Percentiles rank a stretch among this genome's conserved stretches.
phyloP scores from a whole-genome alignment of 176 grass and related monocot genomes.

The Cenchrus purpureus region DNA sequence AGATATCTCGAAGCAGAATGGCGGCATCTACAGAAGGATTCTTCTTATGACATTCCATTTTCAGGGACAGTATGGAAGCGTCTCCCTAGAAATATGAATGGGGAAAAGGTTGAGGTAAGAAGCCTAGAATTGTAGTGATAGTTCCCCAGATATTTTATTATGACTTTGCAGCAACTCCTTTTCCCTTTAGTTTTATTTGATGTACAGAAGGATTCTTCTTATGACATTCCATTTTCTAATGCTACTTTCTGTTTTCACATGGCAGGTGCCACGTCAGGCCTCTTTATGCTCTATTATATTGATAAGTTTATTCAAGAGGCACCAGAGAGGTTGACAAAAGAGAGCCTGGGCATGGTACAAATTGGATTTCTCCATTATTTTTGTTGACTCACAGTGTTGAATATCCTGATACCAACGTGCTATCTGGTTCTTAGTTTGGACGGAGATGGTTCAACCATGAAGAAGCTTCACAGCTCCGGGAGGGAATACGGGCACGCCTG shows the following conservation, averaged over 20 bases:
- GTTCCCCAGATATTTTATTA: conserved; percentile 14
- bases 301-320: conserved; percentile 65
- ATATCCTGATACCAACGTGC: conserved; percentile 3
- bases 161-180: conserved; percentile 26
- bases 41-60: conserved; percentile 55
- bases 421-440: conserved; percentile 56
- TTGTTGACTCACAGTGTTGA: background rate
- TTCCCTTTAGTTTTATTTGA: conserved; percentile 5
- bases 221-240: conserved; percentile 33
- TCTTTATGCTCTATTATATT: conserved; percentile 68
- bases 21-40: conserved; percentile 50
- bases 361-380: background rate
- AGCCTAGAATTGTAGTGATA: background rate
- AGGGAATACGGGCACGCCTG: conserved; percentile 36
- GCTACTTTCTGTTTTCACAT: conserved; percentile 24
- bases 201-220: background rate
- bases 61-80: conserved; percentile 49
- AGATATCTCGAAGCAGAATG: conserved; percentile 69
- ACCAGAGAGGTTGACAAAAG: conserved; percentile 45
- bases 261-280: conserved; percentile 63
- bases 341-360: conserved; percentile 50
- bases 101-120: conserved; percentile 53
- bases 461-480: conserved; percentile 45
- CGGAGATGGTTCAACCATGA: conserved; percentile 54
- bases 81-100: conserved; percentile 46